Percentiles rank a stretch among this genome's conserved stretches.
Evolutionary conservation across 2,329 filamentous ascomycete genomes (phyloP).

Genomic region (Polychaeton citri): DNA sequence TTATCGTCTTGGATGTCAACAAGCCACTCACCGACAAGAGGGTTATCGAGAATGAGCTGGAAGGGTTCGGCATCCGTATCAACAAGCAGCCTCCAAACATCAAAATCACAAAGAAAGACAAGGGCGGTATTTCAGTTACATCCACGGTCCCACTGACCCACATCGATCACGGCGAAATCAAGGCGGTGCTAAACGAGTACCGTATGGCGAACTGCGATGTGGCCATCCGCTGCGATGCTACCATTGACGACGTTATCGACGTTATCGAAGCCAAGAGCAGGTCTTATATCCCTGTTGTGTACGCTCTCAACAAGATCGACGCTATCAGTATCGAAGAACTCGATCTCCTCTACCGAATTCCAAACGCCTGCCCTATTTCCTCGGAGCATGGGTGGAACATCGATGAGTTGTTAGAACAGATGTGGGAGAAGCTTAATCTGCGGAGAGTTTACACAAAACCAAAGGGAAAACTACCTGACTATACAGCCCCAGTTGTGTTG

Average conservation of each 20-base stretch:
- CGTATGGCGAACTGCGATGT: constrained; percentile 94
- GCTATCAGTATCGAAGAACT: constrained; percentile 95
- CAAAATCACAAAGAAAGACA: constrained; percentile 99
- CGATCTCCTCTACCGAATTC: constrained; percentile 89
- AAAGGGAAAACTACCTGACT: constrained; percentile 89
- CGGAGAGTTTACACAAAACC: constrained; percentile 95
- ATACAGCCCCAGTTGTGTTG: constrained; percentile 79
- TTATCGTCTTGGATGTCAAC: constrained; percentile 96
- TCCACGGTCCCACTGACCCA: constrained; percentile 83
- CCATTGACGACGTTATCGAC: constrained; percentile 93
- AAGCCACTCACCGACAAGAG: constrained; percentile 96
- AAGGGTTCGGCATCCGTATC: constrained; percentile 94
- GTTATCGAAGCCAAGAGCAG: constrained; percentile 86
- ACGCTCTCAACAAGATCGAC: constrained; percentile 98
- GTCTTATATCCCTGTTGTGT: constrained; percentile 97
- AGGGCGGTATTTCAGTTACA: constrained; percentile 93
- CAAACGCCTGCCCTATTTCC: constrained; percentile 92
- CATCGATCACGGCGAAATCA: constrained; percentile 93
- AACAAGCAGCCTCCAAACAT: constrained; percentile 98
- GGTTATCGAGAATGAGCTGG: constrained; percentile 85
- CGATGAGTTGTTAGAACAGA: constrained; percentile 89
- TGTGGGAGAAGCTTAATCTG: constrained; percentile 95
- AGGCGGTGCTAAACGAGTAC: constrained; percentile 95
- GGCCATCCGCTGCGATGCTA: constrained; percentile 93
- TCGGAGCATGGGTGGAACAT: constrained; percentile 94